These are phyloP conservation scores for Adansonia rubrostipa DNA, from an alignment of 441 rosid genomes.

Conservation along the genomic window DNA sequence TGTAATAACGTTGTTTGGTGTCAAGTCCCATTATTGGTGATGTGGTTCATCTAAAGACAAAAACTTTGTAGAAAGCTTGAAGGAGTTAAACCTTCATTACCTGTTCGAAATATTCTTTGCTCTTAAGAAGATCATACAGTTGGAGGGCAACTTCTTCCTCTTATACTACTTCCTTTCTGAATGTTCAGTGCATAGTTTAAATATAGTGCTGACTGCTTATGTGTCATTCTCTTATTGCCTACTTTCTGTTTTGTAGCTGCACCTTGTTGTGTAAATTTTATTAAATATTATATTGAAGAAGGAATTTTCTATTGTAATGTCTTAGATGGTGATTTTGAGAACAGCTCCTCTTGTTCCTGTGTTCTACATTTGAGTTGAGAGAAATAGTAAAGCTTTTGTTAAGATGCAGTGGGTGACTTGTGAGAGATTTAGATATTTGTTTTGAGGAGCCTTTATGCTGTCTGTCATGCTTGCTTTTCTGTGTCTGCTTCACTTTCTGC, in stretches of 20 bases:
- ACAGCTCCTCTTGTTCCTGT: constrained; percentile 2
- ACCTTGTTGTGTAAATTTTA: constrained; percentile 14
- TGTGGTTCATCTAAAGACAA: constrained; percentile 8
- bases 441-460: constrained; percentile 14
- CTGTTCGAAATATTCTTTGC: constrained; percentile 7
- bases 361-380: constrained; percentile 11
- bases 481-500: constrained; percentile 7
- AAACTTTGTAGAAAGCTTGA: constrained; percentile 6
- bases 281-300: background rate
- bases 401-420: constrained; percentile 21
- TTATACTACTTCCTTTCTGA: constrained; percentile 23
- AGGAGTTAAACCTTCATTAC: constrained; percentile 20
- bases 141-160: constrained; percentile 14
- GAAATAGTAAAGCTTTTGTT: constrained; percentile 11
- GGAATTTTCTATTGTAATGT: constrained; percentile 5
- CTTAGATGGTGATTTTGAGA: constrained; percentile 9
- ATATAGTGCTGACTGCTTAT: constrained; percentile 1
- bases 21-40: background rate
- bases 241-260: constrained; percentile 4
- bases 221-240: constrained; percentile 15
- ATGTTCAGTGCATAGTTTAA: constrained; percentile 5
- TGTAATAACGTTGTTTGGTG: background rate
- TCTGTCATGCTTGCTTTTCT: background rate
- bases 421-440: constrained; percentile 10
- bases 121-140: background rate